These are phyloP conservation scores for Dactylellina drechsleri DNA, from an alignment of 2,329 filamentous ascomycete species.

Conservation along the genomic window DNA sequence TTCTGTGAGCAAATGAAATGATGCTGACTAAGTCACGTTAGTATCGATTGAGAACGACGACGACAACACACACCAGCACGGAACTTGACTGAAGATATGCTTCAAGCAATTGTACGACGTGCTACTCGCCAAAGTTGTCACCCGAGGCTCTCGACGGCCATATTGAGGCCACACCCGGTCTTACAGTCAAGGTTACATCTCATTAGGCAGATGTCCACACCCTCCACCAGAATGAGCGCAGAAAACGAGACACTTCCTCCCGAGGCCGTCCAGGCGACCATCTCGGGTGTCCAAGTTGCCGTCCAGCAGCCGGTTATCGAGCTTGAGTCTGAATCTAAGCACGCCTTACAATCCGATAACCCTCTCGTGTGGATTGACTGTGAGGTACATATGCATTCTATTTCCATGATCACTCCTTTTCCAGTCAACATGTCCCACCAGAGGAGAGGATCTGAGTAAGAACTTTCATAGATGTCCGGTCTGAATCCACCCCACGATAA, in stretches of 20 bases:
- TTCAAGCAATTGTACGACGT: background rate
- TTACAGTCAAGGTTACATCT: background rate
- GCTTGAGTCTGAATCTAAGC: background rate
- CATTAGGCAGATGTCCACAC: background rate
- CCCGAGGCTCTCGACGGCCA: too few relatives aligned
- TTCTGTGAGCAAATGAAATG: too few relatives aligned
- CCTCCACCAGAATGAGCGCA: conserved; percentile 3
- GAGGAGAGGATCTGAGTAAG: too few relatives aligned
- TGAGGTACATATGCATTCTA: conserved; percentile 65
- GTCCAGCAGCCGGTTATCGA: conserved; percentile 1
- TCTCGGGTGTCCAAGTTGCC: conserved; percentile 17
- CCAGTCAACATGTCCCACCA: conserved; percentile 11
- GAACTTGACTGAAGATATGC: background rate
- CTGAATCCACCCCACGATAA: conserved; percentile 80
- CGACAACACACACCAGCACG: too few relatives aligned
- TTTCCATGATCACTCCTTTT: conserved; percentile 25
- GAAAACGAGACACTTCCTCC: background rate
- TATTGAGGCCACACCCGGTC: background rate
- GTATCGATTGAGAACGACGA: too few relatives aligned
- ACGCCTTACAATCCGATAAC: conserved; percentile 22
- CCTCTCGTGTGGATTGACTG: conserved; percentile 89
- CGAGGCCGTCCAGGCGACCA: conserved; percentile 4
- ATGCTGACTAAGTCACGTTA: too few relatives aligned
- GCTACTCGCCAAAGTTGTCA: background rate
- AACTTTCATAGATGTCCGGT: conserved; percentile 80